Conservation (phyloP, 805 yeast species). For the Candida sakaeoensis region DNA sequence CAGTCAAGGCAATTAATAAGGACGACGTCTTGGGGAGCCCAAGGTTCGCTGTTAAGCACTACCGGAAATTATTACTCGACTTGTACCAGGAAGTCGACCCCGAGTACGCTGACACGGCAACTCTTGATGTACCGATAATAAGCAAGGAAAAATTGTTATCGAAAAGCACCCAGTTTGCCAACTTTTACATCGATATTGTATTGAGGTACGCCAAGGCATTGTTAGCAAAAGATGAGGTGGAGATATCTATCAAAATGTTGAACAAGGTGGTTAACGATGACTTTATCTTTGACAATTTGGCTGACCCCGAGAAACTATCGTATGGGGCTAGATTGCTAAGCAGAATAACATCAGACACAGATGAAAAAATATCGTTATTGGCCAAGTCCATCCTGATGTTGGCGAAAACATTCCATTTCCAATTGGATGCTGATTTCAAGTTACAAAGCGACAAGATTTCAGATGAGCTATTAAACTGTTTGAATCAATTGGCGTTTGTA, state of each 20-base stretch:
- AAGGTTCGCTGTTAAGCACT: slow-evolving; percentile 41
- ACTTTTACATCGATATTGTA: slow-evolving; percentile 41
- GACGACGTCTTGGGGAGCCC: slow-evolving; percentile 42
- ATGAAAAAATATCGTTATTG: slow-evolving; percentile 23
- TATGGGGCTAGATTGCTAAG: slow-evolving; percentile 37
- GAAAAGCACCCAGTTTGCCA: slow-evolving; percentile 31
- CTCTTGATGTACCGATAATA: slow-evolving; percentile 33
- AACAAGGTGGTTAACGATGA: slow-evolving; percentile 31
- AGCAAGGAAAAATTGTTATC: slow-evolving; percentile 25
- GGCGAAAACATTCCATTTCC: slow-evolving; percentile 22
- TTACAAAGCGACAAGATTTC: slow-evolving; percentile 27
- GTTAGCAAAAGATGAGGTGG: slow-evolving; percentile 37
- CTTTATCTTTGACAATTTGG: slow-evolving; percentile 32
- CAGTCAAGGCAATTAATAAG: slow-evolving; percentile 41
- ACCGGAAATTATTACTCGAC: slow-evolving; percentile 33
- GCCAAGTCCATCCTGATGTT: slow-evolving; percentile 32
- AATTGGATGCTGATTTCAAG: slow-evolving; percentile 21
- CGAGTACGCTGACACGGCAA: slow-evolving; percentile 18
- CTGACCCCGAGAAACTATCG: slow-evolving; percentile 39
- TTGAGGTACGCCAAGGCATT: slow-evolving; percentile 38
- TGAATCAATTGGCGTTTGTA: slow-evolving; percentile 32
- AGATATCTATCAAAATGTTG: slow-evolving; percentile 26
- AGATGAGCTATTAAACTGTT: slow-evolving; percentile 32
- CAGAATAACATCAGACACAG: slow-evolving; percentile 18
- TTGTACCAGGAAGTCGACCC: slow-evolving; percentile 27